Evolutionary conservation across 2,329 filamentous ascomycete genomes (phyloP).

Genomic region (Corynespora cassiicola): DNA sequence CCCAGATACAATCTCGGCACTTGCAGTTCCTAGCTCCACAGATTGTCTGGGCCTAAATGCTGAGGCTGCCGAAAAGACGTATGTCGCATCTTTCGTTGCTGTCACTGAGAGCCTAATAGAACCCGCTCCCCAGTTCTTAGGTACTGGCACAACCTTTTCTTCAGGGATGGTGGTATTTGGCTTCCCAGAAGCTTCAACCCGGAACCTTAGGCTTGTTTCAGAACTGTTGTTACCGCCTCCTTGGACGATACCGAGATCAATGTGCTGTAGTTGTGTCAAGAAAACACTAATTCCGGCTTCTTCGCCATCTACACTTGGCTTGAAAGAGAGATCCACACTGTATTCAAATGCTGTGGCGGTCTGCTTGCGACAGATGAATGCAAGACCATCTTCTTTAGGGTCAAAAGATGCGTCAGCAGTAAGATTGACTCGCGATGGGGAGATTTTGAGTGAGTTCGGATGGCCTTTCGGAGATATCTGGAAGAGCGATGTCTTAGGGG

Average conservation of each 20-base stretch:
- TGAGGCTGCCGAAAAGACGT: constrained; percentile 32
- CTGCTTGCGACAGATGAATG: constrained; percentile 59
- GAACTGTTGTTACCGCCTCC: constrained; percentile 2
- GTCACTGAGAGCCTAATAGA: constrained; percentile 49
- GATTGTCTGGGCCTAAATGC: constrained; percentile 3
- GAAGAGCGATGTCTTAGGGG: constrained; percentile 49
- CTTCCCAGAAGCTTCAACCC: constrained; percentile 48
- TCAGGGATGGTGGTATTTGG: constrained; percentile 48
- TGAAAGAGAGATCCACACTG: constrained; percentile 54
- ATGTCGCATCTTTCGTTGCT: constrained; percentile 53
- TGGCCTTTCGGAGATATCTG: constrained; percentile 52
- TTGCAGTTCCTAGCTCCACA: constrained; percentile 19
- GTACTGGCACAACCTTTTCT: constrained; percentile 46
- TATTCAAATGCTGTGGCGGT: constrained; percentile 60
- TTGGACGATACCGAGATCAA: constrained; percentile 51
- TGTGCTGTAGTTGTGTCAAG: constrained; percentile 59
- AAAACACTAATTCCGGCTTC: constrained; percentile 62
- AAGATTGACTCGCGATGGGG: constrained; percentile 57
- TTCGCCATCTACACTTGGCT: constrained; percentile 44
- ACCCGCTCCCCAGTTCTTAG: constrained; percentile 44
- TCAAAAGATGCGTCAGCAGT: constrained; percentile 54
- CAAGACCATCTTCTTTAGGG: constrained; percentile 36
- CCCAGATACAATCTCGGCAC: constrained; percentile 24
- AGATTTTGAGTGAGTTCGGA: constrained; percentile 53
- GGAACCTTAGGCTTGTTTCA: constrained; percentile 38